phyloP scores from a whole-genome alignment of 805 yeast genomes.

The Sugiyamaella marilandica region DNA sequence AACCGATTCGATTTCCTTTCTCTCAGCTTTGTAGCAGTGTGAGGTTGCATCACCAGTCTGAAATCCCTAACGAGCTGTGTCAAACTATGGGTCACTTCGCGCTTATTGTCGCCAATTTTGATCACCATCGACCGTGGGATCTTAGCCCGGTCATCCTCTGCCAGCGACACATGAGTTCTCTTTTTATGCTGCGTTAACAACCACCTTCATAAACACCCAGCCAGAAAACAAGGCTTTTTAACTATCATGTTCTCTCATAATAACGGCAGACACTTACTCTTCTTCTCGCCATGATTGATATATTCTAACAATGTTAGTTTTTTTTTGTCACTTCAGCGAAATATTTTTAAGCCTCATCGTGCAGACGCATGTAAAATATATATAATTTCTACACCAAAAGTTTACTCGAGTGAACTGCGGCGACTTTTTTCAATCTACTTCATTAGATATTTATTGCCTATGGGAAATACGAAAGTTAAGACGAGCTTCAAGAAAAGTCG shows the following conservation, averaged over 20 bases:
- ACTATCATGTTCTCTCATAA: slow-evolving; percentile 15
- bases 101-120: slow-evolving; percentile 64
- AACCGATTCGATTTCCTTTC: slow-evolving; percentile 85
- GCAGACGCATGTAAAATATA: neutral
- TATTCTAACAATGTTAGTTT: neutral
- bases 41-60: slow-evolving; percentile 91
- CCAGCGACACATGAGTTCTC: slow-evolving; percentile 72
- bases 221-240: neutral
- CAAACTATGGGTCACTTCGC: slow-evolving; percentile 68
- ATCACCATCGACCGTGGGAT: slow-evolving; percentile 94
- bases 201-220: no score
- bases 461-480: no score
- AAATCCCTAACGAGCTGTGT: slow-evolving; percentile 82
- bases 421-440: neutral
- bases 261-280: slow-evolving; percentile 35
- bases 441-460: no score
- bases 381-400: slow-evolving; percentile 1
- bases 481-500: neutral
- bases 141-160: slow-evolving; percentile 62
- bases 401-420: neutral
- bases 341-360: neutral
- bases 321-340: neutral
- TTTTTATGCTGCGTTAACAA: slow-evolving; percentile 49
- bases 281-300: slow-evolving; percentile 45
- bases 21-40: slow-evolving; percentile 81